phyloP scores from a whole-genome alignment of 2,329 filamentous ascomycete species.

The Didymella pinodella region DNA sequence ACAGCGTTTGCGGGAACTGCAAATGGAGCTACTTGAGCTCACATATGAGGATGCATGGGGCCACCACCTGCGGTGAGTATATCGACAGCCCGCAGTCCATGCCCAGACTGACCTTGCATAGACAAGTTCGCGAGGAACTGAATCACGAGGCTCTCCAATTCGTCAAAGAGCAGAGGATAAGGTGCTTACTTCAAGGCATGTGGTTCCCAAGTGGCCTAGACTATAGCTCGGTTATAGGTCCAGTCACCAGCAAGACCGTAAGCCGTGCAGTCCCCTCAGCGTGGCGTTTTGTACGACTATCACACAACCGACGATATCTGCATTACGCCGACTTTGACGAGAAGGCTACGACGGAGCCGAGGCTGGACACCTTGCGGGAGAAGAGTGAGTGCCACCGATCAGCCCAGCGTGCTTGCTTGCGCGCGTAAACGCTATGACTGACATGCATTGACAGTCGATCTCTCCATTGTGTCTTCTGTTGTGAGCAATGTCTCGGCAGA shows the following conservation, averaged over 20 bases:
- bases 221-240: slow-evolving; percentile 59
- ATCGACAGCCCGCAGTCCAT: slow-evolving; percentile 3
- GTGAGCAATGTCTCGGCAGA: slow-evolving; percentile 87
- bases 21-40: slow-evolving; percentile 91
- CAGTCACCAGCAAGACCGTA: slow-evolving; percentile 53
- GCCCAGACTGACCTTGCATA: slow-evolving; percentile 40
- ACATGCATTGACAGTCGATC: slow-evolving; percentile 67
- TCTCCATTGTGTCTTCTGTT: slow-evolving; percentile 87
- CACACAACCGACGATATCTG: slow-evolving; percentile 87
- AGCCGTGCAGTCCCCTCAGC: slow-evolving; percentile 58
- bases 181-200: slow-evolving; percentile 84
- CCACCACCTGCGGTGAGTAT: slow-evolving; percentile 71
- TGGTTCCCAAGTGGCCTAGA: slow-evolving; percentile 76
- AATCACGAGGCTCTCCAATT: slow-evolving; percentile 93
- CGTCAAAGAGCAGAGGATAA: slow-evolving; percentile 93
- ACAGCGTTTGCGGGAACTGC: slow-evolving; percentile 77
- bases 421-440: slow-evolving; percentile 37
- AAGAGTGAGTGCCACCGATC: slow-evolving; percentile 63
- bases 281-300: slow-evolving; percentile 87
- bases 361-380: slow-evolving; percentile 75
- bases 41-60: slow-evolving; percentile 97
- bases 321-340: slow-evolving; percentile 87
- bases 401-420: slow-evolving; percentile 19
- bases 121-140: slow-evolving; percentile 87
- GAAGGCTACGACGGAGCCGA: slow-evolving; percentile 70